Evolutionary conservation across 805 yeast genomes (phyloP), one percentile per base, ranked within the genome.

Genomic region (Ogataea nakhonphanomensis): DNA sequence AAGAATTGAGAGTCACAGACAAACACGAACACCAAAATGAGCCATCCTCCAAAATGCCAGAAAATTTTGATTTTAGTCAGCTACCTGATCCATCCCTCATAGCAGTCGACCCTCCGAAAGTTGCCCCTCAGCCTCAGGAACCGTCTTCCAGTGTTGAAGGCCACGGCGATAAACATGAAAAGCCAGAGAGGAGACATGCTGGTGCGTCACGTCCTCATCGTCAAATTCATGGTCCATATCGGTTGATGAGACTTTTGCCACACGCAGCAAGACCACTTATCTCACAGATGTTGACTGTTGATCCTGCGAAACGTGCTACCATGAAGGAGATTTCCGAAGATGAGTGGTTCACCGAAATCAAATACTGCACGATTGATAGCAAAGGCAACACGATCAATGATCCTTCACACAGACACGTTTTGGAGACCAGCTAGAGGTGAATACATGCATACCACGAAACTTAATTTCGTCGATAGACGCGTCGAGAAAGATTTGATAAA

Each of bases 251-350:
- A 63, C 65, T 85, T 36, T 64, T 85, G 26, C 95, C 95, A 4
- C 95, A 85, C 59, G 89, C 91, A 7, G 69, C 93, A 11, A 73
- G 95, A 61, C 93, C 91, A 9, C 67, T 85, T 8, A 69, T 85
- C 23, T 79, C 84, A 17, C 70, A 65, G 43, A 83, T 85, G 79
- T 62, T 85, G 21, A 70, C 70, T 37, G 67, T 82, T 11, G 86
- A 84, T 48, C 80, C 84, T 8, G 41, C 43, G 1, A 66, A 71
- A 43, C 72, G 95, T 54, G 86, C 89, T 1, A 74, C 84, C 1
- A 63, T 85, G 55, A 74, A 73, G 23, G 89, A 83, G 24, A 74
- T 85, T 8, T 65, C 79, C 44, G 62, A 66, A 17, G 93, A 85
- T 59, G 83, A 75, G 34, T 85, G 93, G 93, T 80, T 84, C 41